phyloP scores from a whole-genome alignment of 1,139 yeast genomes.

The Magnusiomyces fungicola region DNA sequence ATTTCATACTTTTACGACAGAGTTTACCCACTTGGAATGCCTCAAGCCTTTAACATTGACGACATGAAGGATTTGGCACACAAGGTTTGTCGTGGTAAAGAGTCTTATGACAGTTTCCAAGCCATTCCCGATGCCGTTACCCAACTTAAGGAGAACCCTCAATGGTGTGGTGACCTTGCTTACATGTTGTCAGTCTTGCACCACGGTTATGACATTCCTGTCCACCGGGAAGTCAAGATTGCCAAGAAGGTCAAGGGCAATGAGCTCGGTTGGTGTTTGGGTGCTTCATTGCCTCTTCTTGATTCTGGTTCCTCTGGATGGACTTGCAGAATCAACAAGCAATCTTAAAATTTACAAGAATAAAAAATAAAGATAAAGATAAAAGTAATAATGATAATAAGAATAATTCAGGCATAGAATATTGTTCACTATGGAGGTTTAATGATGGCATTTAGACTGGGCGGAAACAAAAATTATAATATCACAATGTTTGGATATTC shows the following conservation, averaged over 20 bases:
- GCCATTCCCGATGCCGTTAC: conserved; percentile 59
- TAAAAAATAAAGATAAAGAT: background rate
- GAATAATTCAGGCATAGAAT: no score
- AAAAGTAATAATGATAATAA: background rate
- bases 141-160: conserved; percentile 68
- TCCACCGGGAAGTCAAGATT: conserved; percentile 79
- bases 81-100: conserved; percentile 77
- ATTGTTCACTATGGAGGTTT: no score
- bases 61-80: conserved; percentile 78
- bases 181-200: conserved; percentile 86
- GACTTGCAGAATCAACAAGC: conserved; percentile 6
- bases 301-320: conserved; percentile 34
- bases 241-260: conserved; percentile 82
- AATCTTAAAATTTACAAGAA: background rate
- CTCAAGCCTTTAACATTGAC: conserved; percentile 72
- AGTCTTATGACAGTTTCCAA: conserved; percentile 55
- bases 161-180: conserved; percentile 88
- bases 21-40: conserved; percentile 90
- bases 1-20: conserved; percentile 89
- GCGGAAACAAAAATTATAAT: no score
- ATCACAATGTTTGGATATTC: no score
- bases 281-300: conserved; percentile 88
- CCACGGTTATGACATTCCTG: conserved; percentile 92
- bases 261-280: conserved; percentile 97
- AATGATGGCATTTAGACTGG: no score